Conservation (phyloP, 371 early-diverging fungal species). For the Thermomucor indicae-seudaticae region DNA sequence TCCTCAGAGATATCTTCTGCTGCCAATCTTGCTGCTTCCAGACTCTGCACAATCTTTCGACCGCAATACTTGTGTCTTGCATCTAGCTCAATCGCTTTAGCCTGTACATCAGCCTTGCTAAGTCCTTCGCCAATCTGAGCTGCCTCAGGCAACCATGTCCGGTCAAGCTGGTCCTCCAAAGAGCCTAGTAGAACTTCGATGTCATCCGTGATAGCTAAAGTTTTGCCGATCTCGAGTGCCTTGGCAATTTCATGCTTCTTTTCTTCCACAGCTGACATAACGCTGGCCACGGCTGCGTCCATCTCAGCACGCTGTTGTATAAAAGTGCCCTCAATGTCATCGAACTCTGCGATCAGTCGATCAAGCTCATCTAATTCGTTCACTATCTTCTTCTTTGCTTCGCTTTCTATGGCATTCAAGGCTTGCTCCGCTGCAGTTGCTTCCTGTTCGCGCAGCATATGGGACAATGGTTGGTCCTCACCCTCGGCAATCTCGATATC, state of each 20-base stretch:
- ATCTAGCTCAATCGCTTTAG: slow-evolving; percentile 48
- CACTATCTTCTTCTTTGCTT: neutral
- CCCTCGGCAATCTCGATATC: neutral
- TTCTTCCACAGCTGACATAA: slow-evolving; percentile 28
- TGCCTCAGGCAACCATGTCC: slow-evolving; percentile 15
- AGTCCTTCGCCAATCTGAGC: slow-evolving; percentile 20
- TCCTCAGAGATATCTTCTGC: slow-evolving; percentile 1
- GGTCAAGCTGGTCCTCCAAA: slow-evolving; percentile 36
- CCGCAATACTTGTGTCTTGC: slow-evolving; percentile 54
- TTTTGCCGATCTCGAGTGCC: slow-evolving; percentile 38
- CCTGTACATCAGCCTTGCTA: slow-evolving; percentile 45
- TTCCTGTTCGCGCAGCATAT: slow-evolving; percentile 10
- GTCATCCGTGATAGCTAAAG: slow-evolving; percentile 42
- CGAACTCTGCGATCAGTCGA: slow-evolving; percentile 5
- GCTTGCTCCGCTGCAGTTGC: slow-evolving; percentile 4
- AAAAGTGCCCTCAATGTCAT: slow-evolving; percentile 26
- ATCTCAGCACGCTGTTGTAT: slow-evolving; percentile 37
- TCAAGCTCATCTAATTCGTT: slow-evolving; percentile 5
- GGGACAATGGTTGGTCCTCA: slow-evolving; percentile 1
- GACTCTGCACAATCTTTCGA: slow-evolving; percentile 33
- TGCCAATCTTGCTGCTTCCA: slow-evolving; percentile 27
- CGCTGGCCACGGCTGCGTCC: slow-evolving; percentile 23
- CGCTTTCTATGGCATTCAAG: slow-evolving; percentile 3
- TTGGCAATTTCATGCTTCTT: slow-evolving; percentile 32
- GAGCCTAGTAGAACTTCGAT: slow-evolving; percentile 33